Base-by-base conservation (phyloP, 495 filamentous ascomycete genomes). In the Eremomyces bilateralis region DNA sequence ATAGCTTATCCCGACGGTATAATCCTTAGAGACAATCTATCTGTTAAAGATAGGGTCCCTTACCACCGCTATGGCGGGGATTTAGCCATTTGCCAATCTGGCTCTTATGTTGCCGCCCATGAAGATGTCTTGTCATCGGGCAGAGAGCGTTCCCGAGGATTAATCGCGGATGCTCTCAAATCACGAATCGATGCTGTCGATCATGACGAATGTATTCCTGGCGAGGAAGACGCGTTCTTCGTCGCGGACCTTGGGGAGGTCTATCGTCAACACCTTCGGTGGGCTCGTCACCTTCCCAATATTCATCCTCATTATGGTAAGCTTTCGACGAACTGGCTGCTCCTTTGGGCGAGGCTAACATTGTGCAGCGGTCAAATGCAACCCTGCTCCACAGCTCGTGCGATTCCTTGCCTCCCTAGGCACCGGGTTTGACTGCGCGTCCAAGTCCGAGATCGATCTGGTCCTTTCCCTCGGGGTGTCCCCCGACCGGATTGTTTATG, bases 231-330 rank as follows among this genome's bases (percentile, higher is more conserved):
- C 63, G 71, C 88, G 20, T 99, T 95, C 56, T 95, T 92, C 55
- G 90, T 99, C 40, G 84, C 79, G 42, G 88, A 99, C 60, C 73
- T 99, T 57, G 88, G 90, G 51, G 85, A 95, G 61, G 79, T 95
- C 42, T 95, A 95, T 61, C 80, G 88, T 52, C 88, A 99, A 68
- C 88, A 95, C 50, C 64, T 94, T 57, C 74, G 84, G 53, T 99
- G 88, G 90, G 95, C 93, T 67, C 62, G 74, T 62, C 90, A 92
- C 51, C 59, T 99, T 53, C 67, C 73, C 37, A 70, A 84, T 43
- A 80, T 99, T 53, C 88, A 83, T 60, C 88, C 88, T 25, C 93
- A 95, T 47, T 99, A 92, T 58, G 83, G 83, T 92, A 62, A 46
- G 73, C 15, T 18, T 8, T 17, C 16, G 6, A 8, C 6, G 18